Conservation (phyloP, 2,329 filamentous ascomycete genomes). For the Lasiodiplodia sp. region DNA sequence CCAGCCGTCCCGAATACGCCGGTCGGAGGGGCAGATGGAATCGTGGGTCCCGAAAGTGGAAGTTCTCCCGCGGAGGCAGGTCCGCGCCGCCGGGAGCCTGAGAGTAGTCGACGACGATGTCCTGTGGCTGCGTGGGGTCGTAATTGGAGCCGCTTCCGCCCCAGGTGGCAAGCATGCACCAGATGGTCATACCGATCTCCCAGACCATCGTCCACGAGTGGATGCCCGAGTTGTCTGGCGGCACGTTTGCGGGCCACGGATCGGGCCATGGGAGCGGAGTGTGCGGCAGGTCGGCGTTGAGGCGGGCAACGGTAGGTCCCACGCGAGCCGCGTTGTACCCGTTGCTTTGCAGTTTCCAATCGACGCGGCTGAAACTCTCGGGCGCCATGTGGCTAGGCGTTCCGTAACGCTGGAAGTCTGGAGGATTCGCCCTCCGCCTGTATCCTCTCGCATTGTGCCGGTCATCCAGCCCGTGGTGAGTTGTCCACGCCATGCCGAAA, state of each 20-base stretch:
- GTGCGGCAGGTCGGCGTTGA: not conserved
- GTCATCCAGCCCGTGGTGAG: not conserved
- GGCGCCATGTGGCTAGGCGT: not conserved
- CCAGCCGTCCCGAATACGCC: constrained; percentile 1
- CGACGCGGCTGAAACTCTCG: not conserved
- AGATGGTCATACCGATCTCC: constrained; percentile 6
- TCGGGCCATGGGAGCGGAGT: not conserved
- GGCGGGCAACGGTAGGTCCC: not conserved
- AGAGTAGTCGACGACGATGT: not conserved
- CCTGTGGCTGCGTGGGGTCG: too few species aligned
- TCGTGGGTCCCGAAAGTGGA: too few species aligned
- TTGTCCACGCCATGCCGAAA: not conserved
- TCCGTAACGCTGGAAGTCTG: not conserved
- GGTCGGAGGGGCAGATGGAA: not conserved
- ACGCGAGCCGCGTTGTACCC: not conserved
- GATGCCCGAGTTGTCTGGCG: not conserved
- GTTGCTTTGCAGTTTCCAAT: not conserved
- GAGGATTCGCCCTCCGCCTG: not conserved
- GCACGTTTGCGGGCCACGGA: not conserved
- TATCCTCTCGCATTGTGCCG: not conserved
- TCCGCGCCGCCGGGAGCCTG: not conserved
- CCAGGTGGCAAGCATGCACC: not conserved
- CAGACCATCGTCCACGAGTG: constrained; percentile 10
- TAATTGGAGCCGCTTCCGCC: too few species aligned
- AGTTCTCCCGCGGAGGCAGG: not conserved